Evolutionary conservation across 305 asterid species (phyloP), one percentile per base, ranked within the genome.

Genomic region (Fraxinus nigra): DNA sequence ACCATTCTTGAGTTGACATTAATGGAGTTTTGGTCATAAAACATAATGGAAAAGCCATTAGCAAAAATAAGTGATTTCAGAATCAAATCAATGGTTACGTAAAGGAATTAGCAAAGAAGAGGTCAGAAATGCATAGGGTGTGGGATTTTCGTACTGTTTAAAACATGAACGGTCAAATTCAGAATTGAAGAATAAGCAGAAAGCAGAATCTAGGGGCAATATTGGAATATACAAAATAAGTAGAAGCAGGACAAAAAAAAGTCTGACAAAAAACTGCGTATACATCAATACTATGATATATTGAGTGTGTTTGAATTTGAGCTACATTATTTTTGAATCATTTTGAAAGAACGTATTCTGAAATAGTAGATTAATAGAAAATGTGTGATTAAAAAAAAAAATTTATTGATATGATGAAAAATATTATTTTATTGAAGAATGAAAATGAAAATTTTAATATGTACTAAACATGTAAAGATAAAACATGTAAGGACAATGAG

Each of bases 101-200:
- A 34, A 40, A 43, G 63, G 85, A 43, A 54, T 40, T 54, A 26
- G n/a, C 18, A 48, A 28, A 43, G 28, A 65, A 43, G 56, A 70
- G 81, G 20, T 61, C 82, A 78, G 80, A 78, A 78, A 61, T 33
- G 81, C 81, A 78, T 18, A 33, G 73, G 81, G 67, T 78, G 18
- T 76, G 78, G 78, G 89, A 86, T 76, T 82, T 82, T 82, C 80
- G 86, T 72, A 84, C 85, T 70, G 79, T 82, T 8, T n/a, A 43
- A 73, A 54, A 78, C 77, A 82, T 76, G 90, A 87, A 87, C 61
- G 74, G 89, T 88, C 90, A 77, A 83, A 80, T 59, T 86, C 86
- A 18, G 34, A 69, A 81, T 85, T 85, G 70, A 87, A 86, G 86
- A 82, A 81, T 82, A 78, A 82, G 74, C 83, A 81, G 76, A 78